These are phyloP conservation scores for Datisca glomerata DNA, from an alignment of 306 rosid genomes.

Conservation along the genomic window DNA sequence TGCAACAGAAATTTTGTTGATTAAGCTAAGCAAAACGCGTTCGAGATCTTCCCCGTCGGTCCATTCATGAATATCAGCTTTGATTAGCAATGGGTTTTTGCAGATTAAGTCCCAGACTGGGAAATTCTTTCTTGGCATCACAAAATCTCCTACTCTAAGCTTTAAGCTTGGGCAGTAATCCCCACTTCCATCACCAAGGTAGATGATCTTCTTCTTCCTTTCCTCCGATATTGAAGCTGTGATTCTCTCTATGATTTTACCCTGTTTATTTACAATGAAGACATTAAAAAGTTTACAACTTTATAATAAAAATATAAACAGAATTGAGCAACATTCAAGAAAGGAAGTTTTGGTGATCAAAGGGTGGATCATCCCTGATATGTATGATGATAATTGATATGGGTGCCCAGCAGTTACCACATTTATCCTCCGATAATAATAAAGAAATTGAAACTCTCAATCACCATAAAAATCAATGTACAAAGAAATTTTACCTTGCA, in stretches of 20 bases:
- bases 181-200: constrained; percentile 55
- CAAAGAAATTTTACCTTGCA: no score
- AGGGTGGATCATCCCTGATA: no score
- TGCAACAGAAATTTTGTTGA: constrained; percentile 22
- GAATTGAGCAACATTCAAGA: no score
- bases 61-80: constrained; percentile 52
- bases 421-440: no score
- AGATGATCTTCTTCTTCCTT: constrained; percentile 30
- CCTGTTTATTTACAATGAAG: no score
- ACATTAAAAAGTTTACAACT: no score
- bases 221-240: constrained; percentile 16
- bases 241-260: constrained; percentile 32
- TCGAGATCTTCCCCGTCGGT: constrained; percentile 35
- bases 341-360: no score
- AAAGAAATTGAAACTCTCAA: no score
- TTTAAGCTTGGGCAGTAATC: constrained; percentile 57
- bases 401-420: no score
- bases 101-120: constrained; percentile 49
- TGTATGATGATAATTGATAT: no score
- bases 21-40: constrained; percentile 16
- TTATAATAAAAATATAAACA: no score
- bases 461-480: no score
- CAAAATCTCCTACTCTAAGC: constrained; percentile 27
- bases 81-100: constrained; percentile 27
- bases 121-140: constrained; percentile 62